phyloP scores from a whole-genome alignment of 1,284 basidiomycete species.

The Cryptococcus floricola region DNA sequence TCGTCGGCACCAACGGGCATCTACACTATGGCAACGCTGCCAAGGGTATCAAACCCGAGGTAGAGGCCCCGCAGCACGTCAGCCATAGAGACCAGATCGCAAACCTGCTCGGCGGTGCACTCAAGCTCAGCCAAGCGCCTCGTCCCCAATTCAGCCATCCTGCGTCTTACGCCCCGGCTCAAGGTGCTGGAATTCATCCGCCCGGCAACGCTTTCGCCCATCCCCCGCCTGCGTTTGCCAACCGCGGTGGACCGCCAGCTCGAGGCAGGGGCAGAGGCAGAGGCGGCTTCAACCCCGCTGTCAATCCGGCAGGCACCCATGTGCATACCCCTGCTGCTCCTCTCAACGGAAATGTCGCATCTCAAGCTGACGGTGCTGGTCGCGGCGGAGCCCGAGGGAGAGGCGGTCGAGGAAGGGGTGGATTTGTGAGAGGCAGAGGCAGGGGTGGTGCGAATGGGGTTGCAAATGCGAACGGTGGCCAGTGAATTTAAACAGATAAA shows the following conservation, averaged over 20 bases:
- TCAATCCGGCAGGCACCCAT: too few relatives aligned
- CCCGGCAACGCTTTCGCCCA: neutral
- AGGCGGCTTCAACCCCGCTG: neutral
- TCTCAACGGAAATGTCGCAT: too few relatives aligned
- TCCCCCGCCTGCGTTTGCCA: slow-evolving; percentile 1
- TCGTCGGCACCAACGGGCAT: slow-evolving; percentile 14
- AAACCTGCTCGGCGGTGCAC: slow-evolving; percentile 18
- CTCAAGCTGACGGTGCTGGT: too few relatives aligned
- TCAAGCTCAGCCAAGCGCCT: neutral
- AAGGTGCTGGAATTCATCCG: too few relatives aligned
- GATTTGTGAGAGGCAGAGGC: slow-evolving; percentile 11
- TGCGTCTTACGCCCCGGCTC: too few relatives aligned
- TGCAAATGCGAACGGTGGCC: slow-evolving; percentile 1
- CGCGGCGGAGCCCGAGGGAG: neutral
- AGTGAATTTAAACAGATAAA: too few relatives aligned
- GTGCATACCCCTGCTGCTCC: too few relatives aligned
- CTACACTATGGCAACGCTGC: slow-evolving; percentile 44
- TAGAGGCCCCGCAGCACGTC: slow-evolving; percentile 3
- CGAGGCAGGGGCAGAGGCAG: neutral
- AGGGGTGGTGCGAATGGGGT: slow-evolving; percentile 12
- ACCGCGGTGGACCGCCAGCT: neutral
- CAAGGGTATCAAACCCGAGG: slow-evolving; percentile 31
- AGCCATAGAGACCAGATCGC: slow-evolving; percentile 33
- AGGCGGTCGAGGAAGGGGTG: slow-evolving; percentile 6
- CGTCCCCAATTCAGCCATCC: too few relatives aligned